phyloP scores from a whole-genome alignment of 1,284 basidiomycete genomes.

The Sparassis latifolia region DNA sequence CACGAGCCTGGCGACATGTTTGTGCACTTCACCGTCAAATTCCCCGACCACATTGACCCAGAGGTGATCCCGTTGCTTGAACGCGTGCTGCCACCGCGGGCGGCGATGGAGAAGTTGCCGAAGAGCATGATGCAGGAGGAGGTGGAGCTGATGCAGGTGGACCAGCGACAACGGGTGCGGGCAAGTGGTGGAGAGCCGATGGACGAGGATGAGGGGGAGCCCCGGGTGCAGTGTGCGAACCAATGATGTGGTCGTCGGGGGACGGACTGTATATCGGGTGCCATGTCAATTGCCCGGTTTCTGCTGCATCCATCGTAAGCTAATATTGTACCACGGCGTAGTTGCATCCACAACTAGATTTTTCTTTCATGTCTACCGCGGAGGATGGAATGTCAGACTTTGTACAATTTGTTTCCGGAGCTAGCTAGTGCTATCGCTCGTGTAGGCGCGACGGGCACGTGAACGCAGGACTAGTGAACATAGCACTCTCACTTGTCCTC shows the following conservation, averaged over 20 bases:
- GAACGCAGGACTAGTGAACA: not conserved
- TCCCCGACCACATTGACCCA: slow-evolving; percentile 81
- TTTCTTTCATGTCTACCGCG: slow-evolving; percentile 15
- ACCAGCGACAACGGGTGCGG: slow-evolving; percentile 65
- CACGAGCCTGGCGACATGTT: slow-evolving; percentile 96
- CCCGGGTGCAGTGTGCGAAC: slow-evolving; percentile 80
- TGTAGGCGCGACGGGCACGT: not conserved
- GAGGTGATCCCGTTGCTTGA: slow-evolving; percentile 75
- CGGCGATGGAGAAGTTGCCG: slow-evolving; percentile 60
- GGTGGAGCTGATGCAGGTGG: slow-evolving; percentile 79
- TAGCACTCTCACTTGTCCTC: too few relatives aligned
- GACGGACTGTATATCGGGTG: slow-evolving; percentile 3
- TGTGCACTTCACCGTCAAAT: slow-evolving; percentile 82
- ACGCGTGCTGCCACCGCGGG: slow-evolving; percentile 79
- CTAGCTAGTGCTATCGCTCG: not conserved
- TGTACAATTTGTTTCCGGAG: too few relatives aligned
- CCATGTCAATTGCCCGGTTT: slow-evolving; percentile 10
- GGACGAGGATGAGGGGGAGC: slow-evolving; percentile 83
- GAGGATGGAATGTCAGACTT: too few relatives aligned
- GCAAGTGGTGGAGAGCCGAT: slow-evolving; percentile 59
- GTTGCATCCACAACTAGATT: slow-evolving; percentile 21
- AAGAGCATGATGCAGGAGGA: slow-evolving; percentile 79
- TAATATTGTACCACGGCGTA: slow-evolving; percentile 20
- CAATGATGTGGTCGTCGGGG: slow-evolving; percentile 40
- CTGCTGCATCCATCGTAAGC: slow-evolving; percentile 13